Conservation (phyloP, 2,329 filamentous ascomycete genomes). For the Penicillium capsulatum region DNA sequence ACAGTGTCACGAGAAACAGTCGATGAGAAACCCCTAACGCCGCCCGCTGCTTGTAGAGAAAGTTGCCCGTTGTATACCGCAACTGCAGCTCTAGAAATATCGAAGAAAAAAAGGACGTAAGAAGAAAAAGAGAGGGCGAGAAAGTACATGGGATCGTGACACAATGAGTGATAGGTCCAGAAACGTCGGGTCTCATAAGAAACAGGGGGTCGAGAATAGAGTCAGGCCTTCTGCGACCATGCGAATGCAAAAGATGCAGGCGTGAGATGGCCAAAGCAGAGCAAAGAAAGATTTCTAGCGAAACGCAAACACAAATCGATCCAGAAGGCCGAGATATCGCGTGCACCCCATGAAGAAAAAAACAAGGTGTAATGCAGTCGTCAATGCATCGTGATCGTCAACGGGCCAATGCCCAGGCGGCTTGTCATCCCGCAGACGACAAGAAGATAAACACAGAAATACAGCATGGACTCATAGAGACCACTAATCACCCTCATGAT, state of each 20-base stretch:
- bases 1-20: conserved; percentile 7
- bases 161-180: conserved; percentile 9
- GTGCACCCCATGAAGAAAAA: conserved; percentile 24
- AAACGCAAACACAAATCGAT: conserved; percentile 3
- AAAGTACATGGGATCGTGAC: conserved; percentile 8
- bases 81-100: no score
- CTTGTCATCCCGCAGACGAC: conserved; percentile 12
- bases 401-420: conserved; percentile 23
- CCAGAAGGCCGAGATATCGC: conserved; percentile 23
- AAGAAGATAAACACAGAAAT: conserved; percentile 11
- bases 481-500: conserved; percentile 77
- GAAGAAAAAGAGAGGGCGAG: conserved; percentile 2
- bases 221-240: conserved; percentile 14
- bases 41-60: conserved; percentile 21
- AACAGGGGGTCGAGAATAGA: conserved; percentile 2
- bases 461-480: conserved; percentile 7
- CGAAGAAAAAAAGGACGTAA: no score
- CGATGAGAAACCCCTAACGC: conserved; percentile 18
- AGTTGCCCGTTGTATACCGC: conserved; percentile 16
- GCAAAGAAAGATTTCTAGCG: conserved; percentile 10
- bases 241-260: conserved; percentile 20
- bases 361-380: conserved; percentile 26
- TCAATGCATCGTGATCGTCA: conserved; percentile 36
- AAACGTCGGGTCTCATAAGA: conserved; percentile 1
- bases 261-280: conserved; percentile 8